Conservation (phyloP, 2,329 filamentous ascomycete genomes). For the Paecilomyces fulvus region DNA sequence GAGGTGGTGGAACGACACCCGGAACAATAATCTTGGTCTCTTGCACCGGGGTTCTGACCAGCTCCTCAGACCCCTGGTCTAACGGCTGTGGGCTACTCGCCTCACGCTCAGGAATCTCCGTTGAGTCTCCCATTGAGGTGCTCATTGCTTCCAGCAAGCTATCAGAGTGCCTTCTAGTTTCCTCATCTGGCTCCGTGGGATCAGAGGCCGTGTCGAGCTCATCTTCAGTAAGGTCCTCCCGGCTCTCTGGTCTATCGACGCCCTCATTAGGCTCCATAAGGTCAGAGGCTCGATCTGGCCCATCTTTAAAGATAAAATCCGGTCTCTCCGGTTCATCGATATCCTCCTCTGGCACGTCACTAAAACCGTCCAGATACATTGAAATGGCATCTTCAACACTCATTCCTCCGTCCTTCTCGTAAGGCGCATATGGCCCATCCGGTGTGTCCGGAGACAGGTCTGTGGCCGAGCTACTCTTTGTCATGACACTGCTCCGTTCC, state of each 20-base stretch:
- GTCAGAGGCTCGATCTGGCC: neutral
- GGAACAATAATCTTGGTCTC: constrained; percentile 23
- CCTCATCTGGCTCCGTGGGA: neutral
- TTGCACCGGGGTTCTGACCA: constrained; percentile 9
- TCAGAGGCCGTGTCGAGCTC: neutral
- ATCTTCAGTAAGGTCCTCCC: neutral
- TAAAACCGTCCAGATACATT: constrained; percentile 52
- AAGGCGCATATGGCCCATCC: constrained; percentile 60
- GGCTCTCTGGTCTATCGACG: neutral
- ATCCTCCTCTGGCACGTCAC: constrained; percentile 33
- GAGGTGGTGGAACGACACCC: constrained; percentile 30
- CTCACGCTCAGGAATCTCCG: constrained; percentile 12
- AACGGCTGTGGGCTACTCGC: constrained; percentile 20
- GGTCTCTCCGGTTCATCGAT: neutral
- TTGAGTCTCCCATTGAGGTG: constrained; percentile 3
- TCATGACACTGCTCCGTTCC: constrained; percentile 72
- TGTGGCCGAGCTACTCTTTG: constrained; percentile 67
- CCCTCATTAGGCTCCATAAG: neutral
- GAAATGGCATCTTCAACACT: constrained; percentile 54
- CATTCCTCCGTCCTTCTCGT: constrained; percentile 43
- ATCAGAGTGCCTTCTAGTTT: neutral
- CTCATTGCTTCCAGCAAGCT: neutral
- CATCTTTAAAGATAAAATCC: neutral
- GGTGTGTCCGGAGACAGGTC: constrained; percentile 53
- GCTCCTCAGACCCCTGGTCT: constrained; percentile 14